Evolutionary conservation across 108 stramenopile species (phyloP).

Genomic region (Cyclotella sp.): DNA sequence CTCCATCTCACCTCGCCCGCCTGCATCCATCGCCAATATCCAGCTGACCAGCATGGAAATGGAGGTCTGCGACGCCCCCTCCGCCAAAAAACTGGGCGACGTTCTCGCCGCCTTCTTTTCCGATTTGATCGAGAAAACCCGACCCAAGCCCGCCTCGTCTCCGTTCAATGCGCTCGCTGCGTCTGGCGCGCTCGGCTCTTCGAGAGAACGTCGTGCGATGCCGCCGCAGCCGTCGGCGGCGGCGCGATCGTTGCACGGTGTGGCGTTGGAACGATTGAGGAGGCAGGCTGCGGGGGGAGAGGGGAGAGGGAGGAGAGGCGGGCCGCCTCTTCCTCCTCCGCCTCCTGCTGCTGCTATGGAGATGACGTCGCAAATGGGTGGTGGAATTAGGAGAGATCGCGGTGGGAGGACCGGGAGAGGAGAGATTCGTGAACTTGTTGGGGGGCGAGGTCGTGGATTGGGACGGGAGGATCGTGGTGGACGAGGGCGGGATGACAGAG

Average conservation of each 20-base stretch:
- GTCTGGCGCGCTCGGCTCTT: slow-evolving; percentile 82
- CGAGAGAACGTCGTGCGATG: slow-evolving; percentile 55
- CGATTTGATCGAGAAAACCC: not conserved
- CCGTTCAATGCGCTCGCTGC: slow-evolving; percentile 69
- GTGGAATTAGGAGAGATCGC: too few species aligned
- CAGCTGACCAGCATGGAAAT: slow-evolving; percentile 71
- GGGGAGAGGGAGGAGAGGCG: not conserved
- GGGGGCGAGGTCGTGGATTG: not conserved
- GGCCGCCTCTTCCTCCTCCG: slow-evolving; percentile 13
- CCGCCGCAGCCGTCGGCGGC: not conserved
- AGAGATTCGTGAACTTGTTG: not conserved
- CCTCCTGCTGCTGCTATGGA: too few species aligned
- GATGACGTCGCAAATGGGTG: too few species aligned
- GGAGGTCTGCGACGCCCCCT: slow-evolving; percentile 59
- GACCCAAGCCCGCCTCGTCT: not conserved
- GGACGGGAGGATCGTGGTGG: not conserved
- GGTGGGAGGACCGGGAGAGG: not conserved
- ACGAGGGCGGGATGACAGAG: not conserved
- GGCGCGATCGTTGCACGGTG: slow-evolving; percentile 20
- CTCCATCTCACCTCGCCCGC: too few species aligned
- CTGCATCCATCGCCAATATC: too few species aligned
- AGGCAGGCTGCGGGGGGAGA: not conserved
- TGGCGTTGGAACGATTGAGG: slow-evolving; percentile 37
- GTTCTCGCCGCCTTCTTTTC: slow-evolving; percentile 35
- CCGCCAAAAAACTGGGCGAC: slow-evolving; percentile 39